These are phyloP conservation scores for Protostelium mycophagum DNA, from an alignment of 78 protist species.

Conservation along the genomic window DNA sequence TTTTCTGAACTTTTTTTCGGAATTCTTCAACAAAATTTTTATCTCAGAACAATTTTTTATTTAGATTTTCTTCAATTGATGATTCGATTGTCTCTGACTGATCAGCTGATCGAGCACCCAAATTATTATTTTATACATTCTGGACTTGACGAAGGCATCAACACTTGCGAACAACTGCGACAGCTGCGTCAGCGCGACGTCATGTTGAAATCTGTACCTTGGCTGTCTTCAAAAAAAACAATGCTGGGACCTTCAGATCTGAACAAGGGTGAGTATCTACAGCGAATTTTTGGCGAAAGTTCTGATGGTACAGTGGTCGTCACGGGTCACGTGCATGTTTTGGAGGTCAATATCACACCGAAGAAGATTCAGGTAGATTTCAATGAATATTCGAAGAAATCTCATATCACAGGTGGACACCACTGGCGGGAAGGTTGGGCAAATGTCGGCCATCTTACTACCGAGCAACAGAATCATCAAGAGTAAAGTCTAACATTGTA, in stretches of 20 bases:
- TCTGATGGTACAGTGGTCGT: not conserved
- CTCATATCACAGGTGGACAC: not conserved
- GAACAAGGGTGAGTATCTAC: not conserved
- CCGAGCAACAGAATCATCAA: not conserved
- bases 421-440: not conserved
- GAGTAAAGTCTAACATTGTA: not conserved
- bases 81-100: not conserved
- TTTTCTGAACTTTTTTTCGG: no score
- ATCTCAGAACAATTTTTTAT: no score
- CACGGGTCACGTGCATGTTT: not conserved
- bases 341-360: not conserved
- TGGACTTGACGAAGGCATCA: not conserved
- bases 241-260: not conserved
- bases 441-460: not conserved
- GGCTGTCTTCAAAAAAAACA: not conserved
- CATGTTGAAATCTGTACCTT: not conserved
- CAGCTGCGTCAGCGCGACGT: not conserved
- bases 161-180: not conserved
- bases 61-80: no score
- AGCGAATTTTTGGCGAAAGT: not conserved
- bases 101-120: not conserved
- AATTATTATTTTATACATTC: not conserved
- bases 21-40: no score
- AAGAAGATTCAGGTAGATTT: not conserved
- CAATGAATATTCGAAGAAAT: not conserved